phyloP scores from a whole-genome alignment of 2,329 filamentous ascomycete genomes.

The Hymenoscyphus repandus region DNA sequence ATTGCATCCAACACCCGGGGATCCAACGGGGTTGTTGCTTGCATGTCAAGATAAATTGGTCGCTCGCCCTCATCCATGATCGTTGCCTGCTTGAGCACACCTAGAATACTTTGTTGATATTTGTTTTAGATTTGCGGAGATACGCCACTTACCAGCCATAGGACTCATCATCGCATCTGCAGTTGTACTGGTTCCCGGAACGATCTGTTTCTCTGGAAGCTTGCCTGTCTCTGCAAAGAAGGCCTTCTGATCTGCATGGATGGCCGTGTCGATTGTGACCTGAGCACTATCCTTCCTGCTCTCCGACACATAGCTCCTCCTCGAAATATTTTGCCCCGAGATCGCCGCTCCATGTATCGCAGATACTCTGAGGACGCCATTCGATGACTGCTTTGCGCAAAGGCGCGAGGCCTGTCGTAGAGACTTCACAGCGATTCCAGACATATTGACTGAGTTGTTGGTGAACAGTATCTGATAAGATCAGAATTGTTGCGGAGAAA shows the following conservation, averaged over 20 bases:
- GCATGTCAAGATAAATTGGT: conserved; percentile 97
- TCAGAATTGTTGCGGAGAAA: conserved; percentile 1
- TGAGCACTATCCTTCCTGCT: conserved; percentile 75
- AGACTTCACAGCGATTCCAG: conserved; percentile 26
- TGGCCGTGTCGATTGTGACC: conserved; percentile 75
- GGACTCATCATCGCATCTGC: conserved; percentile 68
- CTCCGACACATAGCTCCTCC: conserved; percentile 76
- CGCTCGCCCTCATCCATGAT: conserved; percentile 88
- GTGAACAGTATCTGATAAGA: conserved; percentile 10
- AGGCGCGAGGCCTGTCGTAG: conserved; percentile 31
- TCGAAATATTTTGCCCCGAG: conserved; percentile 20
- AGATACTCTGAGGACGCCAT: conserved; percentile 23
- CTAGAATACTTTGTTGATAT: conserved; percentile 31
- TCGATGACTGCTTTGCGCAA: conserved; percentile 25
- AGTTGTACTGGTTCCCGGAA: conserved; percentile 24
- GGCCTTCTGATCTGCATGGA: conserved; percentile 79
- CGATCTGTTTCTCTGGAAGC: conserved; percentile 21
- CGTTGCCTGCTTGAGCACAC: conserved; percentile 84
- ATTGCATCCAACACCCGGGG: conserved; percentile 93
- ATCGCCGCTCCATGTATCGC: conserved; percentile 19
- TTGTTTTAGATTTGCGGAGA: conserved; percentile 16
- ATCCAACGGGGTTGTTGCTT: conserved; percentile 92
- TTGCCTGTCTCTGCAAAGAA: conserved; percentile 53
- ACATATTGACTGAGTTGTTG: conserved; percentile 23
- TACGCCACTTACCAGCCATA: conserved; percentile 53